These are phyloP conservation scores for Zarea fungicola DNA, from an alignment of 2,329 filamentous ascomycete genomes.

Conservation along the genomic window DNA sequence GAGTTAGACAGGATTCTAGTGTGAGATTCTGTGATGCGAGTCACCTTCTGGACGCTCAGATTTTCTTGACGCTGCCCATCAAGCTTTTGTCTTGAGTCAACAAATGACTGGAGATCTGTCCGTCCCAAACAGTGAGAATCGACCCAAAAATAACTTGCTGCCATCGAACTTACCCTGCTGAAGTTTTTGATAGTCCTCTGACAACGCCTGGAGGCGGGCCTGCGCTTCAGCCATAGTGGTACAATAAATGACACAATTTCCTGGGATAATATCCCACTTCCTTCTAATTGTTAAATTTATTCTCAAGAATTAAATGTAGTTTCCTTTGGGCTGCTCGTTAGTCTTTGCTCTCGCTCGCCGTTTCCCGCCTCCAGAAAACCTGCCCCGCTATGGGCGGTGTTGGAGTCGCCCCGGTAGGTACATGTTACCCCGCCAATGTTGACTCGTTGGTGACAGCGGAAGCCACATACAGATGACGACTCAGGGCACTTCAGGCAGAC, in stretches of 20 bases:
- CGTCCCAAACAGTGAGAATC: no score
- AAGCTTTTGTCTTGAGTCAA: constrained; percentile 81
- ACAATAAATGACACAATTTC: neutral
- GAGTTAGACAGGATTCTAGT: constrained; percentile 15
- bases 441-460: constrained; percentile 11
- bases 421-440: constrained; percentile 36
- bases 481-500: constrained; percentile 8
- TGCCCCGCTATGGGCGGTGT: constrained; percentile 12
- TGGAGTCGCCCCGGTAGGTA: constrained; percentile 27
- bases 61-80: constrained; percentile 96
- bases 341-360: neutral
- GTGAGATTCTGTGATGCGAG: neutral
- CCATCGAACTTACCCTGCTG: constrained; percentile 61
- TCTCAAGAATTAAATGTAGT: neutral
- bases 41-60: constrained; percentile 73
- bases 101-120: constrained; percentile 72
- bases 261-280: neutral
- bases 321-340: neutral
- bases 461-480: constrained; percentile 8
- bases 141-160: neutral
- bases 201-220: constrained; percentile 72
- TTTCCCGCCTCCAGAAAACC: neutral
- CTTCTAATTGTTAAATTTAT: neutral
- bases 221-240: constrained; percentile 64
- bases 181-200: constrained; percentile 81